Evolutionary conservation across 2,329 filamentous ascomycete genomes (phyloP).

Genomic region (Talaromyces amestolkiae): DNA sequence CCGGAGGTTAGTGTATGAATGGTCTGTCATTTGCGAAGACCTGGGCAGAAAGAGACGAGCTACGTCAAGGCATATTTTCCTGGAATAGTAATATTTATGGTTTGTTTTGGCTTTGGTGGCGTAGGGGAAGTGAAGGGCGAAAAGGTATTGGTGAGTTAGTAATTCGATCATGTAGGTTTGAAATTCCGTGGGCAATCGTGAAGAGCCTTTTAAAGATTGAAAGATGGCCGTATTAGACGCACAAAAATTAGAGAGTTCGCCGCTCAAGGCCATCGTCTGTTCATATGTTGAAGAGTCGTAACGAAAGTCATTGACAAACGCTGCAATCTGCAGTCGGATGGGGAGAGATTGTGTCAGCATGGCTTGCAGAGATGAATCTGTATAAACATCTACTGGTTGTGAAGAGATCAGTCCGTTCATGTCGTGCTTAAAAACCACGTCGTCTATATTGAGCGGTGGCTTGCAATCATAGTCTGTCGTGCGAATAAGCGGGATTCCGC

Average conservation of each 20-base stretch:
- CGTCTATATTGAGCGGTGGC: slow-evolving; percentile 9
- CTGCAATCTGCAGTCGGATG: slow-evolving; percentile 2
- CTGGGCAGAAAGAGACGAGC: neutral
- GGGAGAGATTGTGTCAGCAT: slow-evolving; percentile 4
- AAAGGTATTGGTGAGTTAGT: slow-evolving; percentile 13
- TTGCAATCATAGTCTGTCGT: slow-evolving; percentile 8
- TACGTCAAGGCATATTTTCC: slow-evolving; percentile 10
- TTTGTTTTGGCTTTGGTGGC: slow-evolving; percentile 9
- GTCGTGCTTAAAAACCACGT: neutral
- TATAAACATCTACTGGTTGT: neutral
- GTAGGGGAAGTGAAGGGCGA: slow-evolving; percentile 13
- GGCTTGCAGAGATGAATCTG: slow-evolving; percentile 5
- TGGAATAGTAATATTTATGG: slow-evolving; percentile 3
- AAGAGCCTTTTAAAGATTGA: neutral
- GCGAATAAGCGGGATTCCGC: slow-evolving; percentile 11
- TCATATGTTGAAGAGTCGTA: neutral
- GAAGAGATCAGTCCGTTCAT: neutral
- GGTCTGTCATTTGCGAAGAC: neutral
- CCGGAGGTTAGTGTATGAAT: neutral
- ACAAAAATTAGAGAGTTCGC: neutral
- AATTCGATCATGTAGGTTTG: slow-evolving; percentile 12
- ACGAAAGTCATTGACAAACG: slow-evolving; percentile 12
- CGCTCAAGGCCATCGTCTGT: neutral
- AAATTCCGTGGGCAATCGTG: neutral
- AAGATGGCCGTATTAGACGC: neutral